Evolutionary conservation across 2,329 filamentous ascomycete species (phyloP), one percentile per base, ranked within the genome.

Genomic region (Aspergillus tubingensis): DNA sequence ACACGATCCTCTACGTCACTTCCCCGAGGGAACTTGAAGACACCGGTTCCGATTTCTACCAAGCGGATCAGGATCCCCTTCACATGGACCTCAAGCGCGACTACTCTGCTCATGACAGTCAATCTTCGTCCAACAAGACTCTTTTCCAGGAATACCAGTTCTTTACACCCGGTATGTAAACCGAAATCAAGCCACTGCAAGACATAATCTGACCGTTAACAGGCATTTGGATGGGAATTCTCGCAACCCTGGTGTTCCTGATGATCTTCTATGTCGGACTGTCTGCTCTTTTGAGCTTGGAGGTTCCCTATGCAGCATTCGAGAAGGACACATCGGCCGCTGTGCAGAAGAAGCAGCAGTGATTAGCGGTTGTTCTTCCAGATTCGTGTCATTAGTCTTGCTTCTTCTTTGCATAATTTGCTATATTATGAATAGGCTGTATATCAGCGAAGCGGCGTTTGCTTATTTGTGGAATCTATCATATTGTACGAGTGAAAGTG

Each of bases 251-350:
- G 17, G 75, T 96, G 41, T 83, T 96, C 52, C 78, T 96, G 62
- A 80, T 86, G 27, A 93, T 98, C 67, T 81, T 96, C 5, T 88
- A 89, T 66, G 88, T 93, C 59, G 95, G 90, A 13, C 79, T 98
- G 58, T 86, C 78, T 61, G 92, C 91, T 13, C 82, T 98, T 11
- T 81, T 85, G 6, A 94, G 91, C 67, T 83, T 99, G 17, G 84
- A 97, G 75, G 91, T 98, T 30, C 91, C 91, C 1, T 98, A 98
- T 76, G 92, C 91, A 64, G 92, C 95, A 1, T 99, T 98, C 74
- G 94, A 96, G 74, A 97, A 96, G 82, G 94, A 97, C 69, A 96
- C 92, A 83, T 91, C 92, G 0, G 91, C 92, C n/a, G 83, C 87
- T 39, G 90, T 90, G 32, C 91, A 96, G 78, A 96, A 93, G 86